phyloP scores from a whole-genome alignment of 2,329 filamentous ascomycete genomes.

The Gnomoniopsis sp. region DNA sequence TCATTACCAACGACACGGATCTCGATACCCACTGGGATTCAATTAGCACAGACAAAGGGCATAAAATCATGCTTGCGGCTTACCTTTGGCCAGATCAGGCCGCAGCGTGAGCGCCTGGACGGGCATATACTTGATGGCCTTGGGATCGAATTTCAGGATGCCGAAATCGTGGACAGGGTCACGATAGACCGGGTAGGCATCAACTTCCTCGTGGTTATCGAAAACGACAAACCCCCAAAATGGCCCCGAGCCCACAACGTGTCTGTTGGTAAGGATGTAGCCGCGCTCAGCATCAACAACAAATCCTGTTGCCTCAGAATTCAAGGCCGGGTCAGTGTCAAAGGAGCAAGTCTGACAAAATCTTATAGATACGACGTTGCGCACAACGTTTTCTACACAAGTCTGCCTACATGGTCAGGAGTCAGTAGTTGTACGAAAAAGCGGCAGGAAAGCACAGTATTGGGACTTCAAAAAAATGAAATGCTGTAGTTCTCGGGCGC shows the following conservation, averaged over 20 bases:
- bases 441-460: too few species aligned
- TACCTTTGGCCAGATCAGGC: constrained; percentile 75
- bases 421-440: too few species aligned
- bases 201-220: constrained; percentile 96
- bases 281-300: constrained; percentile 93
- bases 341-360: constrained; percentile 98
- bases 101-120: constrained; percentile 75
- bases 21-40: constrained; percentile 70
- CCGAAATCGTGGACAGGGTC: constrained; percentile 99
- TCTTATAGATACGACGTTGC: constrained; percentile 96
- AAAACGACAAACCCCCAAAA: constrained; percentile 99
- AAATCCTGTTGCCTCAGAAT: constrained; percentile 95
- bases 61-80: background rate
- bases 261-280: constrained; percentile 82
- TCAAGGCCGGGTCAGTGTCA: constrained; percentile 91
- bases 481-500: too few species aligned
- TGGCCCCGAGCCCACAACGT: constrained; percentile 91
- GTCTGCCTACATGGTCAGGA: background rate
- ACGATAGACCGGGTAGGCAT: constrained; percentile 94
- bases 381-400: constrained; percentile 71
- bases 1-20: constrained; percentile 98
- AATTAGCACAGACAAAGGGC: constrained; percentile 18
- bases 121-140: constrained; percentile 95
- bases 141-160: constrained; percentile 92
- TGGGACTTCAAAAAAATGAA: too few species aligned